These are phyloP conservation scores for Inga oerstediana DNA, from an alignment of 306 rosid genomes.

Conservation along the genomic window DNA sequence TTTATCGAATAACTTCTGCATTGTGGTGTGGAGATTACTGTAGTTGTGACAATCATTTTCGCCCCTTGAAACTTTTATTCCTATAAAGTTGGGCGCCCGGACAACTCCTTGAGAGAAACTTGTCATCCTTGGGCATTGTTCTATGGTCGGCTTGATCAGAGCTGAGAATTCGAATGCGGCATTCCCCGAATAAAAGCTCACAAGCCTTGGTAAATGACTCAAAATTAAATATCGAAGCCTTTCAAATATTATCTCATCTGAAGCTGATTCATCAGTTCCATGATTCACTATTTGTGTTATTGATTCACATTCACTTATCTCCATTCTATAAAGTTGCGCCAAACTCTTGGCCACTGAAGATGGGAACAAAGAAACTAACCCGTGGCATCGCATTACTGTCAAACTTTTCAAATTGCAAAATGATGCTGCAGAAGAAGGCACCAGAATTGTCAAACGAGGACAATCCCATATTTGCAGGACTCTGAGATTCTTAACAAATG, in stretches of 20 bases:
- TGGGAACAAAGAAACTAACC: slow-evolving; percentile 20
- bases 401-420: not conserved
- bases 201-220: not conserved
- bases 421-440: too few species aligned
- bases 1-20: not conserved
- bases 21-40: not conserved
- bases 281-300: not conserved
- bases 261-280: slow-evolving; percentile 1
- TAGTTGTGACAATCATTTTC: not conserved
- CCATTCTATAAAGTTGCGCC: not conserved
- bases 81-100: not conserved
- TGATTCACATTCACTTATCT: not conserved
- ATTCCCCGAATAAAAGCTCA: not conserved
- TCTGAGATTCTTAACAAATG: not conserved
- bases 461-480: not conserved
- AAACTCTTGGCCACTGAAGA: not conserved
- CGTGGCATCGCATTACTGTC: not conserved
- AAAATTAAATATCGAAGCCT: not conserved
- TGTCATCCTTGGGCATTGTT: not conserved
- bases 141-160: fast-evolving
- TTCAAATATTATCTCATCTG: not conserved
- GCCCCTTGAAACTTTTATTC: not conserved
- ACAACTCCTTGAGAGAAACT: not conserved
- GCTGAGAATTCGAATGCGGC: not conserved
- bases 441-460: not conserved